Percentiles rank a stretch among this genome's conserved stretches.
Conservation (phyloP, 352 stramenopile species). For the Phytophthora macrochlamydospora region DNA sequence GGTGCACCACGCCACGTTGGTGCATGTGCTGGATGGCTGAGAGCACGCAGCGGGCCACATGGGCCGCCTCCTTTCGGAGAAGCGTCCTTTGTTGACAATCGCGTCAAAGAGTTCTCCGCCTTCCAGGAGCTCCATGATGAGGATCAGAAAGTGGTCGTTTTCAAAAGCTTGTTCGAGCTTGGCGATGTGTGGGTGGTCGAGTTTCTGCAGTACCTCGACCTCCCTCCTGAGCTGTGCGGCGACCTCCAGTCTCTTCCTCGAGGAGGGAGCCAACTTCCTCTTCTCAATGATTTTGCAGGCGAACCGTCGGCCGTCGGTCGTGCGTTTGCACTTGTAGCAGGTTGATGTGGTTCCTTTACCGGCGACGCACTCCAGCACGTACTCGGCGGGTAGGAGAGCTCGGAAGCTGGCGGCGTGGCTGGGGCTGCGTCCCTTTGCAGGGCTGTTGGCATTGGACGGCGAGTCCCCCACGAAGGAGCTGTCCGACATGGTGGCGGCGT, state of each 20-base stretch:
- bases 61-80: conserved; percentile 61
- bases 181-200: conserved; percentile 75
- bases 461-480: conserved; percentile 53
- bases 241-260: conserved; percentile 57
- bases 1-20: conserved; percentile 66
- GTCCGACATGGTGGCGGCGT: conserved; percentile 49
- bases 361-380: conserved; percentile 64
- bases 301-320: conserved; percentile 51
- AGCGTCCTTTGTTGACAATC: conserved; percentile 69
- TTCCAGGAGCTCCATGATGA: conserved; percentile 80
- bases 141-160: conserved; percentile 65
- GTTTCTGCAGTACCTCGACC: conserved; percentile 61
- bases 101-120: conserved; percentile 85
- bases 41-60: conserved; percentile 63
- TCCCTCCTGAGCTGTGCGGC: conserved; percentile 63
- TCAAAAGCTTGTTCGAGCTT: conserved; percentile 74
- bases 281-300: conserved; percentile 87
- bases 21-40: conserved; percentile 81
- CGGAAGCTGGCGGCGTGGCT: conserved; percentile 35
- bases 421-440: conserved; percentile 15
- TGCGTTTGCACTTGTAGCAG: conserved; percentile 65
- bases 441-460: conserved; percentile 24
- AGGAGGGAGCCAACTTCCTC: conserved; percentile 50
- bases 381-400: conserved; percentile 43
- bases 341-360: conserved; percentile 75